Percentiles rank a stretch among this genome's conserved stretches.
Evolutionary conservation across 495 filamentous ascomycete species (phyloP).

Genomic region (Hypoxylon crocopeplum): DNA sequence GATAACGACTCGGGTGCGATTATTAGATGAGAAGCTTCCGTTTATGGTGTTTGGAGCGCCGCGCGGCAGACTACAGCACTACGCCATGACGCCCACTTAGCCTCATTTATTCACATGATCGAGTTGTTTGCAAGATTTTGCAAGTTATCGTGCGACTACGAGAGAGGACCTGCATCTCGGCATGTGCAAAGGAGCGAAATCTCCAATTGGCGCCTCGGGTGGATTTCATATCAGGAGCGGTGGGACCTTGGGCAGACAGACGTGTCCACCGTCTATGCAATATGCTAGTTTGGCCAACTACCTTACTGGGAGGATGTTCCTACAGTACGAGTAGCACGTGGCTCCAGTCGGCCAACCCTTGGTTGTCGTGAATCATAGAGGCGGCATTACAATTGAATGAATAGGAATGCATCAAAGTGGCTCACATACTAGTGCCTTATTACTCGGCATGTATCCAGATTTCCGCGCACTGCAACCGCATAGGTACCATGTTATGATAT

Average conservation of each 20-base stretch:
- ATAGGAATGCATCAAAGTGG: constrained; percentile 22
- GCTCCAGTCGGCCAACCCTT: constrained; percentile 34
- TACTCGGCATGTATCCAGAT: constrained; percentile 24
- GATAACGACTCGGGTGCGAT: constrained; percentile 46
- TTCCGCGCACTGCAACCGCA: constrained; percentile 23
- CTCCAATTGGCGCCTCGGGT: constrained; percentile 26
- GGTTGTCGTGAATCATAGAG: constrained; percentile 22
- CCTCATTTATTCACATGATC: constrained; percentile 17
- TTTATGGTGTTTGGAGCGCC: constrained; percentile 4
- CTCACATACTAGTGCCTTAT: constrained; percentile 18
- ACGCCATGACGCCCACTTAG: constrained; percentile 13
- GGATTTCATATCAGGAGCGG: constrained; percentile 33
- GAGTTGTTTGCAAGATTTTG: constrained; percentile 15
- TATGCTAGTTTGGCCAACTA: constrained; percentile 30
- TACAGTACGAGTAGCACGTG: constrained; percentile 42
- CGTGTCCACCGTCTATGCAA: constrained; percentile 32
- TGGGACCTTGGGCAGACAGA: constrained; percentile 41
- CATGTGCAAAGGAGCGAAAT: constrained; percentile 21
- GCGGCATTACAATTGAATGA: constrained; percentile 24
- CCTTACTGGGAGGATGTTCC: constrained; percentile 18
- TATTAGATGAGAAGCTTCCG: constrained; percentile 42
- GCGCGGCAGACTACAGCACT: constrained; percentile 7
- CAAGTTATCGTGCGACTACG: constrained; percentile 26
- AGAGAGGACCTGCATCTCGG: constrained; percentile 15
- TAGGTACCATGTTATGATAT: constrained; percentile 28